These are phyloP conservation scores for Tetraselmis striata DNA, from an alignment of 139 green algal species.

Conservation along the genomic window DNA sequence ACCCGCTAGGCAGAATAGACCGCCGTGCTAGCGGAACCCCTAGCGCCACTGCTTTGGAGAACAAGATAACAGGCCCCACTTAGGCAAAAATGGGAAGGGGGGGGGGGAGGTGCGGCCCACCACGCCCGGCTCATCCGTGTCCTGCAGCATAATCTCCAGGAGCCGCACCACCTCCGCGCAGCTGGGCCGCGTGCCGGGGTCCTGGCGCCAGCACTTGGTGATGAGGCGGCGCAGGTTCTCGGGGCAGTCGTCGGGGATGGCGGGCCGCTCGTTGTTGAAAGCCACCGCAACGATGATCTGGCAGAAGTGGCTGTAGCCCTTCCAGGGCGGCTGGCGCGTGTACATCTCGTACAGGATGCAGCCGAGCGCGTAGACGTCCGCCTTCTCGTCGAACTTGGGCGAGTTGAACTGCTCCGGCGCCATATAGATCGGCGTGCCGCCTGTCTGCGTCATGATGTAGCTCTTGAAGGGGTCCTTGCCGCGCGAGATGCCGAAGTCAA, in stretches of 20 bases:
- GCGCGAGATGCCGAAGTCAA: constrained; percentile 75
- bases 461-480: constrained; percentile 12
- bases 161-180: constrained; percentile 48
- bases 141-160: constrained; percentile 24
- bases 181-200: constrained; percentile 46
- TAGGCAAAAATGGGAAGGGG: too few species aligned
- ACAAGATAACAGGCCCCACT: too few species aligned
- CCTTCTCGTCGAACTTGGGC: constrained; percentile 44
- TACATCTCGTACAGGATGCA: constrained; percentile 55
- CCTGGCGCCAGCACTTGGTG: constrained; percentile 51
- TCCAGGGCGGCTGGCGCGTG: not conserved
- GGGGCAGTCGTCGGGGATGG: constrained; percentile 37
- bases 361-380: constrained; percentile 48
- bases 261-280: constrained; percentile 43
- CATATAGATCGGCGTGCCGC: constrained; percentile 5
- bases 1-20: too few species aligned
- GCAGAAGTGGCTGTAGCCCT: not conserved
- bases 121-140: not conserved
- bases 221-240: constrained; percentile 43
- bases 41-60: too few species aligned
- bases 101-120: too few species aligned
- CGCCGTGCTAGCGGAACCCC: too few species aligned
- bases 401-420: constrained; percentile 15
- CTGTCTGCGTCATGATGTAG: not conserved
- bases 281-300: constrained; percentile 57